Evolutionary conservation across 768 basidiomycete genomes (phyloP), one percentile per base, ranked within the genome.

Genomic region (Butyriboletus loyo): DNA sequence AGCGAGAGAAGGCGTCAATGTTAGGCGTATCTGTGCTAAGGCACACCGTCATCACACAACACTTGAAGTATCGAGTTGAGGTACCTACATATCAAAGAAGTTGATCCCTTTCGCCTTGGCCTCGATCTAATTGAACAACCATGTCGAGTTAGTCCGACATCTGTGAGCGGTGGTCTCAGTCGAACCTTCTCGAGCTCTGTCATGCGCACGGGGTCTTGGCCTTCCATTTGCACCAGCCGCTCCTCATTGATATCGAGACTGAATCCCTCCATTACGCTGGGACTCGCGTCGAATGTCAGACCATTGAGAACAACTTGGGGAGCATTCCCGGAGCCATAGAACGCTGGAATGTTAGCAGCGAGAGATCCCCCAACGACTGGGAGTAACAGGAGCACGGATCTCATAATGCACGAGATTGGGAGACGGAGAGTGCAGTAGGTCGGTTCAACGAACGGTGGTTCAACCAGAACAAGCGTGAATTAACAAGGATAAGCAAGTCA

Each of bases 111-210:
- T 76, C 45, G 84, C 84, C 71, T 89, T 95, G 54, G 84, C 79
- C 62, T 83, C 74, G 55, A 95, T 87, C 91, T 92, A 50, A 8
- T 17, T 19, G 15, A 15, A 24, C 5, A 39, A 38, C 2, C 2
- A 27, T 5, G 38, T 34, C 7, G 35, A 13, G 30, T 59, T 1
- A 40, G 49, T 41, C 35, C 19, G 17, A 19, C 3, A 22, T 15
- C 5, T 28, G 17, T 21, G 14, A 8, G 2, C 19, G 9, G 21
- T 7, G 14, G 22, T 19, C 13, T 27, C 11, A 32, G 30, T 19
- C 59, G 9, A 28, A 87, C 89, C 85, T 96, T 97, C 60, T 94
- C 86, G n/a, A 88, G 72, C 71, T 97, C 94, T 14, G 92, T 82
- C 74, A 93, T 87, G 86, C 83, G 87, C 46, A 86, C 79, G 4